Conservation (phyloP, 176 grass and related monocot genomes). For the Pontederia crassipes region DNA sequence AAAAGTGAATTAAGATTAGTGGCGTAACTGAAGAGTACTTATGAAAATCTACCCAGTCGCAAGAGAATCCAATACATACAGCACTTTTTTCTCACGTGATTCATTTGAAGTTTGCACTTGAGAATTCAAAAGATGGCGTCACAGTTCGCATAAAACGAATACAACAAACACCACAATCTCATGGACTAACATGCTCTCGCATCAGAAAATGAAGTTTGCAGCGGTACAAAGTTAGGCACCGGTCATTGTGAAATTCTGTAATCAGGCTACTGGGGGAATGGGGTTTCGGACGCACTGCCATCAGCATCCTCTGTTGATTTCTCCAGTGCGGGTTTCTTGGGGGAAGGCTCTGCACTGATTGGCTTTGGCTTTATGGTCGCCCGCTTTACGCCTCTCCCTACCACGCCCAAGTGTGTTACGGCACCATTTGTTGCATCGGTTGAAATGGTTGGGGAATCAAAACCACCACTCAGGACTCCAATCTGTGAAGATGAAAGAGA, state of each 20-base stretch:
- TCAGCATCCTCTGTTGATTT: constrained; percentile 28
- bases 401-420: constrained; percentile 78
- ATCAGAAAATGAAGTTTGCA: no score
- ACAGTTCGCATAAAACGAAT: no score
- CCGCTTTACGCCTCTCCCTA: constrained; percentile 86
- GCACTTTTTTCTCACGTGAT: no score
- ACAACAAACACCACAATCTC: no score
- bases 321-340: constrained; percentile 31
- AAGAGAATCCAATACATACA: no score
- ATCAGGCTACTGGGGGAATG: constrained; percentile 10
- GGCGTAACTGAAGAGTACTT: no score
- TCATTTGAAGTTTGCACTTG: no score
- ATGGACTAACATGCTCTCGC: no score
- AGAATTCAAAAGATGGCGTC: no score
- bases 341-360: constrained; percentile 23
- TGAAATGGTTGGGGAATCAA: constrained; percentile 61
- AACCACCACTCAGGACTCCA: constrained; percentile 42
- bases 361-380: constrained; percentile 50
- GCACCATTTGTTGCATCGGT: constrained; percentile 55
- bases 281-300: constrained; percentile 22
- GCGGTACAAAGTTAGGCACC: background rate
- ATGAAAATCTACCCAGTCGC: no score
- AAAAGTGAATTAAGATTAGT: no score
- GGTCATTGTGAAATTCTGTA: background rate
- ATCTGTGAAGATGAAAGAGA: constrained; percentile 65